phyloP scores from a whole-genome alignment of 805 yeast genomes.

The Suhomyces sp. region DNA sequence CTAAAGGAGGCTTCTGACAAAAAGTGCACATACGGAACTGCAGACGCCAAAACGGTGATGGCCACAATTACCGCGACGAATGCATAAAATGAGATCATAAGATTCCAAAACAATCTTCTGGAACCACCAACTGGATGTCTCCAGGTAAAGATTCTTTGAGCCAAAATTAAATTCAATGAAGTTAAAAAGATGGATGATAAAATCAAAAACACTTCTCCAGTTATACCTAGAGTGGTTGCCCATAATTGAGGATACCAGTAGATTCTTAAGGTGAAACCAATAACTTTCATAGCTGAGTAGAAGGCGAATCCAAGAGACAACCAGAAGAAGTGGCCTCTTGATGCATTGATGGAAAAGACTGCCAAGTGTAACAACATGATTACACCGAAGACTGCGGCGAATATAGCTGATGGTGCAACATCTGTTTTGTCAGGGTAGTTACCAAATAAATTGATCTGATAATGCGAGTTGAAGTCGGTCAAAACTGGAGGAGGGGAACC shows the following conservation, averaged over 20 bases:
- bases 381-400: conserved; percentile 50
- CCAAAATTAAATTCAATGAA: conserved; percentile 59
- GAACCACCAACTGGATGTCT: conserved; percentile 71
- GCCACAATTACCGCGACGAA: conserved; percentile 56
- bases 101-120: conserved; percentile 44
- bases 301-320: conserved; percentile 50
- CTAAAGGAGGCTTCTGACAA: conserved; percentile 41
- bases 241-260: conserved; percentile 57
- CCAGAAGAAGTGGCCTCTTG: conserved; percentile 61
- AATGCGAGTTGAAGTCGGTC: conserved; percentile 30
- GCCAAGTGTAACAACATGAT: conserved; percentile 45
- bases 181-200: conserved; percentile 58
- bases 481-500: conserved; percentile 43
- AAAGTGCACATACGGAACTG: conserved; percentile 57
- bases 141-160: conserved; percentile 75
- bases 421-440: conserved; percentile 55
- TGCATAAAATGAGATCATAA: conserved; percentile 49
- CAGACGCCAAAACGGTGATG: conserved; percentile 68
- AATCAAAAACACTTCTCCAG: conserved; percentile 53
- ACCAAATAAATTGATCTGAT: conserved; percentile 58
- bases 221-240: conserved; percentile 47
- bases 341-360: conserved; percentile 46
- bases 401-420: conserved; percentile 58
- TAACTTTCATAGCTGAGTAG: conserved; percentile 49
- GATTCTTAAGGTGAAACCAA: conserved; percentile 59